Evolutionary conservation across 352 stramenopile species (phyloP).

Genomic region (Pythium oligandrum): DNA sequence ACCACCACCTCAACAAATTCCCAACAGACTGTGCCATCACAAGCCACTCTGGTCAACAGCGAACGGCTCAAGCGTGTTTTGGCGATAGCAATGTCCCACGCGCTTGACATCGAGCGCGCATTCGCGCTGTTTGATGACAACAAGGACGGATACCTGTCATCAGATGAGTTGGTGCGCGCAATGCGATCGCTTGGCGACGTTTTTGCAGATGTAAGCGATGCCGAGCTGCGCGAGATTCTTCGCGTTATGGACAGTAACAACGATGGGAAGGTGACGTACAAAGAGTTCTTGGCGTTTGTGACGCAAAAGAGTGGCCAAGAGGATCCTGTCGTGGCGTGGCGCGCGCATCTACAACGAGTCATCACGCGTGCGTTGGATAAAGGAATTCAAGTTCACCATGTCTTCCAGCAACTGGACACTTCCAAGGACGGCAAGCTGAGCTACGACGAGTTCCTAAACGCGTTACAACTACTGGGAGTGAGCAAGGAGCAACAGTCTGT

Average conservation of each 20-base stretch:
- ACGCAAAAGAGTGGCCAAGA: slow-evolving; percentile 1
- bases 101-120: slow-evolving; percentile 20
- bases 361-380: slow-evolving; percentile 48
- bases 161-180: slow-evolving; percentile 39
- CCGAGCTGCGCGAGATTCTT: slow-evolving; percentile 27
- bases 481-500: slow-evolving; percentile 14
- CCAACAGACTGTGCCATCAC: neutral
- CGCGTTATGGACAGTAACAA: slow-evolving; percentile 37
- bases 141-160: slow-evolving; percentile 38
- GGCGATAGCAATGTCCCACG: slow-evolving; percentile 20
- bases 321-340: slow-evolving; percentile 22
- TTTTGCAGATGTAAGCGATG: slow-evolving; percentile 37
- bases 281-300: slow-evolving; percentile 39
- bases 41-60: slow-evolving; percentile 10
- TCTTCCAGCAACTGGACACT: slow-evolving; percentile 60
- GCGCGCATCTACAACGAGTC: slow-evolving; percentile 50
- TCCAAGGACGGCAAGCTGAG: slow-evolving; percentile 60
- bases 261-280: slow-evolving; percentile 40
- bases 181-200: slow-evolving; percentile 40
- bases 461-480: slow-evolving; percentile 51
- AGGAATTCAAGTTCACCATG: slow-evolving; percentile 48
- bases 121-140: slow-evolving; percentile 44
- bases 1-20: neutral
- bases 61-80: slow-evolving; percentile 39
- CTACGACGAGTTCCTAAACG: slow-evolving; percentile 42